Conservation (phyloP, 148 eudicot species). For the Talinum fruticosum region DNA sequence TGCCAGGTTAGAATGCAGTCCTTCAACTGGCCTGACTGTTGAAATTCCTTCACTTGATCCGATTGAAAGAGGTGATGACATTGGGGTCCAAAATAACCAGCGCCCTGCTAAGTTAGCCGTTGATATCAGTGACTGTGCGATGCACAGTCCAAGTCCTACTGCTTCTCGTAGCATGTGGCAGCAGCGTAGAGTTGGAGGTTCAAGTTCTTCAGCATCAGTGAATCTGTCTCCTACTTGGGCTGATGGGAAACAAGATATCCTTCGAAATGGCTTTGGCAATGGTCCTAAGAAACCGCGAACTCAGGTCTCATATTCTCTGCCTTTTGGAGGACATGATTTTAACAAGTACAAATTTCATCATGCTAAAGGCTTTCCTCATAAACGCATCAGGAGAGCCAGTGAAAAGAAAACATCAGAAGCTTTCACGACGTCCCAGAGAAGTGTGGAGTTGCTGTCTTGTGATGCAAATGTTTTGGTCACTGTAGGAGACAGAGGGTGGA, state of each 20-base stretch:
- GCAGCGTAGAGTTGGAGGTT: slow-evolving; percentile 29
- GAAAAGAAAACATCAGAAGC: slow-evolving; percentile 57
- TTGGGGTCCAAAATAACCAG: slow-evolving; percentile 19
- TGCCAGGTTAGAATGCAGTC: slow-evolving; percentile 26
- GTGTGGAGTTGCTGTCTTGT: slow-evolving; percentile 54
- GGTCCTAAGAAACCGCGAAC: slow-evolving; percentile 93
- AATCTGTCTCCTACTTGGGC: slow-evolving; percentile 38
- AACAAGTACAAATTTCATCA: slow-evolving; percentile 39
- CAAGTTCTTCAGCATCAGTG: slow-evolving; percentile 37
- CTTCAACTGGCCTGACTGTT: slow-evolving; percentile 40
- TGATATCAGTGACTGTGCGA: slow-evolving; percentile 32
- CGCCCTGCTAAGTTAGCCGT: slow-evolving; percentile 28
- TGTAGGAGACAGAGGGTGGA: slow-evolving; percentile 74
- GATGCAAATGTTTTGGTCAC: slow-evolving; percentile 72
- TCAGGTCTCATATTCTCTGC: slow-evolving; percentile 77
- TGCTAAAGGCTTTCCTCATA: slow-evolving; percentile 52
- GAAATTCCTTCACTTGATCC: slow-evolving; percentile 49
- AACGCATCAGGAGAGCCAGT: slow-evolving; percentile 69
- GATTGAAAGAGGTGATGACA: slow-evolving; percentile 33
- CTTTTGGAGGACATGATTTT: slow-evolving; percentile 49
- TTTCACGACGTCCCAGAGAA: slow-evolving; percentile 42
- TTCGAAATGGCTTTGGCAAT: slow-evolving; percentile 46
- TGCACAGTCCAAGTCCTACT: slow-evolving; percentile 33
- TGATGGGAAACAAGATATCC: slow-evolving; percentile 45
- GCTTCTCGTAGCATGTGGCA: slow-evolving; percentile 40